phyloP scores from a whole-genome alignment of 169 alveolate species.

The Amoebophrya sp. region DNA sequence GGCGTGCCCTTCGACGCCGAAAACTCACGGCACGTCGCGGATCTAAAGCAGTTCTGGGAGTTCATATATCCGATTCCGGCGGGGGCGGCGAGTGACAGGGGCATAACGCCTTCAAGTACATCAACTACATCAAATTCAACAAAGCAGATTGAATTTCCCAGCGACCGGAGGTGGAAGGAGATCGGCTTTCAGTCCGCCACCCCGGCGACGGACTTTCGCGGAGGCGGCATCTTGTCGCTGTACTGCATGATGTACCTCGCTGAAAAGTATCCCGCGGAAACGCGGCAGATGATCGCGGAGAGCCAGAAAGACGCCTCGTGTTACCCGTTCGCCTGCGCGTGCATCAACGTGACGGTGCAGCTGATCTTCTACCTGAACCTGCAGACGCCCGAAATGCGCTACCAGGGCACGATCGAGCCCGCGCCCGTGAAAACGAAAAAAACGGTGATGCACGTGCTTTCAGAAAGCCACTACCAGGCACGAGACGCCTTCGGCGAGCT shows the following conservation, averaged over 20 bases:
- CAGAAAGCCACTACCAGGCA: background rate
- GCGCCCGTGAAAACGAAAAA: background rate
- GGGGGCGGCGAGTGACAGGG: too few relatives aligned
- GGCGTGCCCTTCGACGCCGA: background rate
- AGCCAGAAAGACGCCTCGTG: background rate
- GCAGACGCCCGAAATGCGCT: background rate
- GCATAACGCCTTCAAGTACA: too few relatives aligned
- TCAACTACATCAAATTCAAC: background rate
- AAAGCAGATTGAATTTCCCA: background rate
- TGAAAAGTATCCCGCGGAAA: background rate
- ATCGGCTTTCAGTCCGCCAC: background rate
- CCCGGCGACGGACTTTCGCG: background rate
- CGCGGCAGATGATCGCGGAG: background rate
- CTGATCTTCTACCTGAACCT: background rate
- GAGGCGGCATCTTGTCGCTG: background rate
- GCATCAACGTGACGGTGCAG: background rate
- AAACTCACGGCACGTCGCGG: background rate
- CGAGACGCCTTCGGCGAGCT: background rate
- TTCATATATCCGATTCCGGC: background rate
- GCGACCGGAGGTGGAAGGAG: background rate
- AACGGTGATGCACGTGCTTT: background rate
- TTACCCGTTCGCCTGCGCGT: background rate
- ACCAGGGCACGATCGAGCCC: background rate
- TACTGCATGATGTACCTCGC: constrained; percentile 2
- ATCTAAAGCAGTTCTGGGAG: background rate